These are phyloP conservation scores for Tolypocladium cylindrosporum DNA, from an alignment of 2,329 filamentous ascomycete species.

Conservation along the genomic window DNA sequence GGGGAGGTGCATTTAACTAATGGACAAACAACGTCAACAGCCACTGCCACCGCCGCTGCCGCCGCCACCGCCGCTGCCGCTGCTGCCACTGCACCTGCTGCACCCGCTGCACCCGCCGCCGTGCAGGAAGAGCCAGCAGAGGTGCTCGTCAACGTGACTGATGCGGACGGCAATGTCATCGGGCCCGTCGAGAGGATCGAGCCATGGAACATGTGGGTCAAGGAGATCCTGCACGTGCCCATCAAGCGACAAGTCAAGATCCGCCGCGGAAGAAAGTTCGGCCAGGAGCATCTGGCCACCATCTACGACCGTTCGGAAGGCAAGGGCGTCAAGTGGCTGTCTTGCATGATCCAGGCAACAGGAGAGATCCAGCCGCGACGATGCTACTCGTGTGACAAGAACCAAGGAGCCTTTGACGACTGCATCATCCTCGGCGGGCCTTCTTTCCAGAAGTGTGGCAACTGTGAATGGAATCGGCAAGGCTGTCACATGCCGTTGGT, in stretches of 20 bases:
- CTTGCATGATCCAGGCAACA: conserved; percentile 40
- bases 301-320: conserved; percentile 31
- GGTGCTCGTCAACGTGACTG: conserved; percentile 23
- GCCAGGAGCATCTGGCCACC: conserved; percentile 23
- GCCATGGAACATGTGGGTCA: conserved; percentile 29
- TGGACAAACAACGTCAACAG: background rate
- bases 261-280: conserved; percentile 31
- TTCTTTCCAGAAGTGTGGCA: conserved; percentile 37
- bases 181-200: conserved; percentile 26
- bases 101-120: background rate
- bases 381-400: conserved; percentile 31
- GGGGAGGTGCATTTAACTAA: conserved; percentile 8
- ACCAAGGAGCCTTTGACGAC: conserved; percentile 32
- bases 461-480: conserved; percentile 39
- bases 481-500: conserved; percentile 18
- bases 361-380: conserved; percentile 28
- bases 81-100: background rate
- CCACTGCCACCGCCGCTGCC: conserved; percentile 2
- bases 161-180: conserved; percentile 26
- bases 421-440: conserved; percentile 32
- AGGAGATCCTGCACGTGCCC: conserved; percentile 24
- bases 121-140: conserved; percentile 3
- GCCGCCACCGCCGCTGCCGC: background rate
- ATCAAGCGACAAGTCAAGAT: conserved; percentile 30
- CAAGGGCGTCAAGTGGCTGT: conserved; percentile 35